Evolutionary conservation across 352 stramenopile genomes (phyloP), one percentile per base, ranked within the genome.

Genomic region (Phytophthora foliorum): DNA sequence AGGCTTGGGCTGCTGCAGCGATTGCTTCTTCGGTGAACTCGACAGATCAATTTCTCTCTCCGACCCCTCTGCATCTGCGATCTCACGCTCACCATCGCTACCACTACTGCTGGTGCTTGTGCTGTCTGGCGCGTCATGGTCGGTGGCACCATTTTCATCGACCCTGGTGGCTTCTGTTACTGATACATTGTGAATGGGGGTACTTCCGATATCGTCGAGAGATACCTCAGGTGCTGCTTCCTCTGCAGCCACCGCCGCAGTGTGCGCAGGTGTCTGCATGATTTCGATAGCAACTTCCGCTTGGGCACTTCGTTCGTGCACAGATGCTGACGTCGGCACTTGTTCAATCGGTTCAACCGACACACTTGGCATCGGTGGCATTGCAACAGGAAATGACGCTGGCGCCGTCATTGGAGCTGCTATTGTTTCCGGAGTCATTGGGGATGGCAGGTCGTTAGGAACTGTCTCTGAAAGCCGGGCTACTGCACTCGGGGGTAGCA

Each of bases 171-270:
- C 52, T 57, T 78, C 66, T 63, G 70, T 50, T 73, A 81, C 57
- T 77, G 74, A 72, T 77, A 87, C 76, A 81, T 81, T 87, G 67
- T 87, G 73, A 52, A 84, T 81, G 46, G 74, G 58, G 34, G 62
- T 79, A 42, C 63, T 80, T 38, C 59, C 73, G 27, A 81, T 82
- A 36, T 80, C 71, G 11, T 82, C 74, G 17, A 81, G 54, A 48
- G 77, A 78, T 34, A 36, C 46, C 17, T 77, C 72, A 16, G 51
- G 48, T 58, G 32, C 39, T 32, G 25, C 58, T 72, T 72, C 69
- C 45, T 69, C 65, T 16, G 56, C 51, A 22, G 42, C 49, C 53
- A 57, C 36, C 31, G 72, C 58, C 34, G 49, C 31, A 31, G 42
- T 60, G 25, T 77, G 67, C 27, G 67, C 57, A 69, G 72, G 72